Percentiles rank a stretch among this genome's conserved stretches.
These are phyloP conservation scores for Fusarium sp. DNA, from an alignment of 2,329 filamentous ascomycete species.

Conservation along the genomic window DNA sequence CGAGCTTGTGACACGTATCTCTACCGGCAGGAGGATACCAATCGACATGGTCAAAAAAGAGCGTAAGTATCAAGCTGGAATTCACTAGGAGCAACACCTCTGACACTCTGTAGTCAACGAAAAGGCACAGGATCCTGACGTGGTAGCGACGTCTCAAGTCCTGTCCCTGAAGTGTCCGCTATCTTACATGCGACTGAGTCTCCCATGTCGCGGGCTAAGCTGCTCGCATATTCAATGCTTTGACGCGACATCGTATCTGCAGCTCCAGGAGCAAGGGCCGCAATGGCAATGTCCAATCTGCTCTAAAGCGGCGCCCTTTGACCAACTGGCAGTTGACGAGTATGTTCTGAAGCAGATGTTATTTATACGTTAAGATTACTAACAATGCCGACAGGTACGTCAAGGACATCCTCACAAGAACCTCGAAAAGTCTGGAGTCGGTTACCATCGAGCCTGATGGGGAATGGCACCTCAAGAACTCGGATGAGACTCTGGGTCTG, in stretches of 20 bases:
- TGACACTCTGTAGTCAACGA: constrained; percentile 72
- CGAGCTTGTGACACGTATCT: constrained; percentile 76
- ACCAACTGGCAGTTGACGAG: constrained; percentile 88
- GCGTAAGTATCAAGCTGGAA: constrained; percentile 67
- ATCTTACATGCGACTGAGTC: constrained; percentile 83
- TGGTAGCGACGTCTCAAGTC: constrained; percentile 87
- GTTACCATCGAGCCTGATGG: constrained; percentile 92
- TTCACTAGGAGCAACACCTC: neutral
- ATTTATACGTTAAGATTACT: constrained; percentile 11
- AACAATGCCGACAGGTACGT: constrained; percentile 73
- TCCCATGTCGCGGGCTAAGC: constrained; percentile 81
- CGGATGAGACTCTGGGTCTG: constrained; percentile 46
- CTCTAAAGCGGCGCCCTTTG: constrained; percentile 84
- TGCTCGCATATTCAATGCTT: constrained; percentile 97
- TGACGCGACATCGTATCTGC: constrained; percentile 90
- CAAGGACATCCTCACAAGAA: constrained; percentile 83
- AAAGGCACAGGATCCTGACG: constrained; percentile 87
- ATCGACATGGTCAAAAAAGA: constrained; percentile 87
- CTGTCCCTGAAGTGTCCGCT: constrained; percentile 94
- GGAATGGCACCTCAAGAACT: constrained; percentile 69
- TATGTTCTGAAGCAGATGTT: constrained; percentile 57
- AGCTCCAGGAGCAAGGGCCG: constrained; percentile 94
- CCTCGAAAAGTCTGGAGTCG: constrained; percentile 78
- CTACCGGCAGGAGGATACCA: constrained; percentile 76
- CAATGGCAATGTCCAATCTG: constrained; percentile 98